These are phyloP conservation scores for Sphaerulina musiva DNA, from an alignment of 2,329 filamentous ascomycete genomes.

Conservation along the genomic window DNA sequence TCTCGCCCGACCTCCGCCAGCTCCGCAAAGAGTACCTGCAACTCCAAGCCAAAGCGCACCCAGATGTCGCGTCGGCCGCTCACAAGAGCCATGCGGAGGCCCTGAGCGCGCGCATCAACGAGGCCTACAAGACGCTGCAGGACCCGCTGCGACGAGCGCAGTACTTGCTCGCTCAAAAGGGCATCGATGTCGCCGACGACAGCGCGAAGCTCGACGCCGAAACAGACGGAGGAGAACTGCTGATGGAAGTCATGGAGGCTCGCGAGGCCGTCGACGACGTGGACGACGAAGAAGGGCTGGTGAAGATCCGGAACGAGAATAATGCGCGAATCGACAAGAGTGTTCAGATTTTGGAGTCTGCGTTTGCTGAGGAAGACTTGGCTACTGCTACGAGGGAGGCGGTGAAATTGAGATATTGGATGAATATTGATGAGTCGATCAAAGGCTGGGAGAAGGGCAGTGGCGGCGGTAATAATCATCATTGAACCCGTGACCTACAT, in stretches of 20 bases:
- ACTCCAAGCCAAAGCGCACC: conserved; percentile 71
- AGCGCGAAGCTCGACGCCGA: conserved; percentile 50
- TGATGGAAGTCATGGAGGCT: conserved; percentile 75
- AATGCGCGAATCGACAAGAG: conserved; percentile 58
- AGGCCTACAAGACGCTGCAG: conserved; percentile 78
- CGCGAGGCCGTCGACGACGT: conserved; percentile 54
- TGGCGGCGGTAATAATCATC: conserved; percentile 32
- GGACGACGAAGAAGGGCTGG: conserved; percentile 56
- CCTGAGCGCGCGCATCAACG: conserved; percentile 77
- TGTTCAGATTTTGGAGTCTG: conserved; percentile 55
- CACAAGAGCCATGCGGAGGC: conserved; percentile 62
- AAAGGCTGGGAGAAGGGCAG: conserved; percentile 78
- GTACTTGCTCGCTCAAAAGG: conserved; percentile 64
- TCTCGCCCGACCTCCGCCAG: conserved; percentile 62
- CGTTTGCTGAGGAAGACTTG: conserved; percentile 62
- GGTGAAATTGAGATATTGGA: conserved; percentile 80
- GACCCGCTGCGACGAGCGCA: conserved; percentile 78
- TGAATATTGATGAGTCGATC: conserved; percentile 74
- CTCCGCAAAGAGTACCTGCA: conserved; percentile 81
- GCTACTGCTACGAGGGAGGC: conserved; percentile 63
- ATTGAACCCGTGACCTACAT: conserved; percentile 12
- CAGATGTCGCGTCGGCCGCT: conserved; percentile 54
- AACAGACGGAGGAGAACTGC: conserved; percentile 56
- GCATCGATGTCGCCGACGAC: conserved; percentile 76
- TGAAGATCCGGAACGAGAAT: conserved; percentile 57